Evolutionary conservation across 2,329 filamentous ascomycete species (phyloP), one percentile per base, ranked within the genome.

Genomic region (Penicillium sp.): DNA sequence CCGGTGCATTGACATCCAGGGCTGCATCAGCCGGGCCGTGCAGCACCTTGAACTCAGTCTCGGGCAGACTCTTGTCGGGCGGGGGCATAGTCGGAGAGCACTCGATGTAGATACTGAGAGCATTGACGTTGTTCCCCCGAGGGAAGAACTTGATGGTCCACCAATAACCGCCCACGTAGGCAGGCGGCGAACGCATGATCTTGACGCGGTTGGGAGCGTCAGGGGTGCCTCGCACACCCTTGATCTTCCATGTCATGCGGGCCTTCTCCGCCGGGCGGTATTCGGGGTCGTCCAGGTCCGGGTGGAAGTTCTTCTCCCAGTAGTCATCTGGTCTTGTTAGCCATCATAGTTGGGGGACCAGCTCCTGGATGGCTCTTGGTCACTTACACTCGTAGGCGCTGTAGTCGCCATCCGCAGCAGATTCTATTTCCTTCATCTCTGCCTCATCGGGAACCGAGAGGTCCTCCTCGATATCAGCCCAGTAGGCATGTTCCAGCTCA

Each of bases 121-220:
- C 77, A 33, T 76, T 74, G 2, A 77, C 75, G 54, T 77, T 75
- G 58, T 83, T 81, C 19, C 81, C 81, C 38, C 75, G 74, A 2
- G 81, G 81, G 56, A 80, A 83, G 61, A 83, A 79, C 63, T 83
- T 83, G 69, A 84, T 78, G 48, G 77, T 79, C 80, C 80, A 84
- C 61, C 82, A 80, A 53, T 78, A 76, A 19, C 78, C 80, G 17
- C 78, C 81, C 49, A 83, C 70, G 22, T 67, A 74, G 10, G 79
- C 76, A 6, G 73, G 61, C 0, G 74, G 77, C 6, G 81, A 83
- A 28, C 75, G 76, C 74, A 83, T 80, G 54, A 83, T 69, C 35
- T 75, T 71, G 34, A 77, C 74, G 35, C 74, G 74, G 59, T 83
- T 83, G 3, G 80, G 80, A 3, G 75, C 74, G 43, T 82, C 78